phyloP scores from a whole-genome alignment of 2,329 filamentous ascomycete genomes.

The Paraphoma sp. region DNA sequence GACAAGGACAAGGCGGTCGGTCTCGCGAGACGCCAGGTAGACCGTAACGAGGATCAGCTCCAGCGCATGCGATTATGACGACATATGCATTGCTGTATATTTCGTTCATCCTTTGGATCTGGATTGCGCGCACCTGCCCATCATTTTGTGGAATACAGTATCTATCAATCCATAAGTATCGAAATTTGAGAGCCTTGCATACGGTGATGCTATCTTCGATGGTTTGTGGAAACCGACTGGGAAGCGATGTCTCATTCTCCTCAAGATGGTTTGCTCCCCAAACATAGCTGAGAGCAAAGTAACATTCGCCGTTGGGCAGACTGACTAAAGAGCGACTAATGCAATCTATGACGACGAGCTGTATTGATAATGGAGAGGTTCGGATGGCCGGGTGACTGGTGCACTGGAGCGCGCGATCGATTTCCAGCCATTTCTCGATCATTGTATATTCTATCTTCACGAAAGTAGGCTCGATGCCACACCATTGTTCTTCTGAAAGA shows the following conservation, averaged over 20 bases:
- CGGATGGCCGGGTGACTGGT: no score
- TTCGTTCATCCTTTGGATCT: constrained; percentile 2
- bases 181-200: not conserved
- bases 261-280: not conserved
- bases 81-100: not conserved
- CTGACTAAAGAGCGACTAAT: no score
- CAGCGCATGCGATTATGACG: not conserved
- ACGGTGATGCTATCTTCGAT: constrained; percentile 4
- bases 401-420: no score
- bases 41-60: not conserved
- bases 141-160: constrained; percentile 3
- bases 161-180: constrained; percentile 3
- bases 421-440: no score
- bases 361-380: no score
- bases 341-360: no score
- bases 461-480: no score
- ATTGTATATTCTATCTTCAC: no score
- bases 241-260: not conserved
- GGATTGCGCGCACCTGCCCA: not conserved
- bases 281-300: not conserved
- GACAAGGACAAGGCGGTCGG: not conserved
- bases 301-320: not conserved
- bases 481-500: no score
- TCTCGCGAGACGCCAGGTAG: constrained; percentile 3
- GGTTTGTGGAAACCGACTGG: not conserved